Percentiles rank a stretch among this genome's conserved stretches.
Evolutionary conservation across 192 early-diverging fungal genomes (phyloP).

Genomic region (Glomus cerebriforme): DNA sequence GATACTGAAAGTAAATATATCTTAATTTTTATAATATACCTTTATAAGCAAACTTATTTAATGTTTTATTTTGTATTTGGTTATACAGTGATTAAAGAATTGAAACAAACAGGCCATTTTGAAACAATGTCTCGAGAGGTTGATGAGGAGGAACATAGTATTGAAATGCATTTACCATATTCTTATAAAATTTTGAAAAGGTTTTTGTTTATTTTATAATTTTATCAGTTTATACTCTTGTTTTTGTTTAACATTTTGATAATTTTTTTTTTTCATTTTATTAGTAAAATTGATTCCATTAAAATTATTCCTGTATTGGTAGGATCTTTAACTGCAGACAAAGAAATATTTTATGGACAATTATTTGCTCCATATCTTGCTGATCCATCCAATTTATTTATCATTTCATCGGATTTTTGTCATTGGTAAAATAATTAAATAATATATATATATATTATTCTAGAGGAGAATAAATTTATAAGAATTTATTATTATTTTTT

Average conservation of each 20-base stretch:
- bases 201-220: conserved; percentile 36
- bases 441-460: background rate
- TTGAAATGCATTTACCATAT: conserved; percentile 97
- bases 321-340: conserved; percentile 62
- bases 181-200: conserved; percentile 79
- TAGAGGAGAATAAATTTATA: background rate
- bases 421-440: conserved; percentile 69
- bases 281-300: conserved; percentile 55
- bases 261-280: background rate
- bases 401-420: conserved; percentile 97
- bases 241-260: background rate
- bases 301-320: conserved; percentile 91
- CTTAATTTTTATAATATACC: background rate
- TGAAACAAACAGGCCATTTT: conserved; percentile 70
- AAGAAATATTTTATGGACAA: conserved; percentile 69
- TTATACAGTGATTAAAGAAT: conserved; percentile 56
- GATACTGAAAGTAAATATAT: conserved; percentile 61
- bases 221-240: background rate
- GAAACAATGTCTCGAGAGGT: conserved; percentile 58
- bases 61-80: conserved; percentile 9
- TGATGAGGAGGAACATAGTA: conserved; percentile 95
- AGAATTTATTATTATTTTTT: background rate
- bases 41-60: background rate
- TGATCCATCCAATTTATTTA: conserved; percentile 74
- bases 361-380: conserved; percentile 76